These are phyloP conservation scores for Gamarada debralockiae DNA, from an alignment of 495 filamentous ascomycete species.

Conservation along the genomic window DNA sequence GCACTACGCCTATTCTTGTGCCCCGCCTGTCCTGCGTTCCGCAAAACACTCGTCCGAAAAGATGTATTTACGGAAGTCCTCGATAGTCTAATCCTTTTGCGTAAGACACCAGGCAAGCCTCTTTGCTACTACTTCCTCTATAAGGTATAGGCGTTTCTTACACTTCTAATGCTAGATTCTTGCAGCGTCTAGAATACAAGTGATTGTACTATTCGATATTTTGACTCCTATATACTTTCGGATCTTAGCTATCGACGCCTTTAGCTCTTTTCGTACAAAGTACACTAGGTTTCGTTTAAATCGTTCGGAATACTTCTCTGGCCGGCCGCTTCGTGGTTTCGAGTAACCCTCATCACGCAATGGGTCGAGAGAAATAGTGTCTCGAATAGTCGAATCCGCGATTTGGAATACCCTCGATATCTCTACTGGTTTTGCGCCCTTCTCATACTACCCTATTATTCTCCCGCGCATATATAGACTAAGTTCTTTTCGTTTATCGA, in stretches of 20 bases:
- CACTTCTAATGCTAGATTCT: background rate
- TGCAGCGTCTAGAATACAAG: background rate
- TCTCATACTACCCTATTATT: too few relatives aligned
- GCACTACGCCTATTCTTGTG: conserved; percentile 14
- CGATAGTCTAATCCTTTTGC: conserved; percentile 12
- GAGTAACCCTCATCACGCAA: background rate
- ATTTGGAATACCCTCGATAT: too few relatives aligned
- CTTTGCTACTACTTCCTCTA: conserved; percentile 12
- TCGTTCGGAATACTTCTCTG: background rate
- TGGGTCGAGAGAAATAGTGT: background rate
- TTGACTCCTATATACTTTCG: background rate
- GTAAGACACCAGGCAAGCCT: conserved; percentile 10
- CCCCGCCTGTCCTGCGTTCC: conserved; percentile 17
- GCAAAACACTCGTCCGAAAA: conserved; percentile 18
- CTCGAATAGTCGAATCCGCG: background rate
- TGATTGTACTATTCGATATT: conserved; percentile 1
- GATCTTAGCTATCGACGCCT: background rate
- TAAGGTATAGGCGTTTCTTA: conserved; percentile 8
- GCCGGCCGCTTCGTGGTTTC: background rate
- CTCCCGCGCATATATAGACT: background rate
- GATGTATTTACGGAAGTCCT: conserved; percentile 16
- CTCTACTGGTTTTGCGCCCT: background rate
- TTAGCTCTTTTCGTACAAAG: conserved; percentile 1
- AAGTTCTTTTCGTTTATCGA: background rate
- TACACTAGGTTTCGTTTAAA: background rate